These are phyloP conservation scores for Talaromyces ruber DNA, from an alignment of 495 filamentous ascomycete genomes.

Conservation along the genomic window DNA sequence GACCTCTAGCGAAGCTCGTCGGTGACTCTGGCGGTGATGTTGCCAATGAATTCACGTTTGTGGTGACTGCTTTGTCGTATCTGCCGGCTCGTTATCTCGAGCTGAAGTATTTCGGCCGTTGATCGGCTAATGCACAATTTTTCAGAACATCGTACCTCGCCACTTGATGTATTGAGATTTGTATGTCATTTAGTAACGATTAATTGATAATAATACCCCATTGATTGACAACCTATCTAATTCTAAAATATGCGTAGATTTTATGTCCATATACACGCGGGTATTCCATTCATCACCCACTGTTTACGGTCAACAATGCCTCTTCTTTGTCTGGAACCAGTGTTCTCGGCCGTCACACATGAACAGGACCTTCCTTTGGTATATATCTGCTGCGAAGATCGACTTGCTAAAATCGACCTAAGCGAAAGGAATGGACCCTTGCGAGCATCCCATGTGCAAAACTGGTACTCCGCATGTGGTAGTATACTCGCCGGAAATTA, in stretches of 20 bases:
- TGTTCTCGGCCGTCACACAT: too few relatives aligned
- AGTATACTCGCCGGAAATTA: too few relatives aligned
- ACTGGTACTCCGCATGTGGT: too few relatives aligned
- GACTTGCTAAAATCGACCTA: too few relatives aligned
- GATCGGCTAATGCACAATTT: not conserved
- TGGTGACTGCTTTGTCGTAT: constrained; percentile 33
- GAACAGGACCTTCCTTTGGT: too few relatives aligned
- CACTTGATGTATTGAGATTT: not conserved
- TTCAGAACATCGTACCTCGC: not conserved
- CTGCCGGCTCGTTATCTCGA: constrained; percentile 31
- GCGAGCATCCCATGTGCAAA: too few relatives aligned
- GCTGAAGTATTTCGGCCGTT: constrained; percentile 14
- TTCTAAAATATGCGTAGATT: not conserved
- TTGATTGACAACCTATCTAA: not conserved
- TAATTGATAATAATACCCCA: not conserved
- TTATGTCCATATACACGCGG: not conserved
- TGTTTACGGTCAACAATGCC: not conserved
- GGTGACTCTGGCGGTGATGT: constrained; percentile 44
- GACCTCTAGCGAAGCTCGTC: constrained; percentile 39
- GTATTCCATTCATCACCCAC: not conserved
- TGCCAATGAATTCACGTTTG: constrained; percentile 44
- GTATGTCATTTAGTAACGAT: not conserved
- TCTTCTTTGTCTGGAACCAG: not conserved
- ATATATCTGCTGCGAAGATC: too few relatives aligned
- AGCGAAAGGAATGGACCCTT: too few relatives aligned